Conservation (phyloP, 331 rosid species). For the Cydonia oblonga region DNA sequence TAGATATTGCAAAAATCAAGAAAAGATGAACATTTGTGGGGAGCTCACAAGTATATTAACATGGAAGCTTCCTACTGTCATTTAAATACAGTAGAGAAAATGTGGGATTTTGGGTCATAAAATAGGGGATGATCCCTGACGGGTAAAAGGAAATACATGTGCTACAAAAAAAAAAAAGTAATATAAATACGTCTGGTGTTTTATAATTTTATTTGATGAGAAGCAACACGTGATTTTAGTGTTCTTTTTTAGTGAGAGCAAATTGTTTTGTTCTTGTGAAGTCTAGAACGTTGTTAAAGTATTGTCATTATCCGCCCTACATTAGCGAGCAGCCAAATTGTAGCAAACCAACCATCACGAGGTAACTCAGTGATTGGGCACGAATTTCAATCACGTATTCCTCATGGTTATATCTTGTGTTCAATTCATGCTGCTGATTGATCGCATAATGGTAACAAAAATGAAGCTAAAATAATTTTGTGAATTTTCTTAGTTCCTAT, state of each 20-base stretch:
- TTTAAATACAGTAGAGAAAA: not conserved
- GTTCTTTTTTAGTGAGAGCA: not conserved
- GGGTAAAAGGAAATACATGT: not conserved
- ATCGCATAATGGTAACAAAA: fast-evolving
- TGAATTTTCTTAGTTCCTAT: too few relatives aligned
- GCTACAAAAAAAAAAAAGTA: not conserved
- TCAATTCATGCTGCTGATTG: fast-evolving
- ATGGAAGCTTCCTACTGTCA: not conserved
- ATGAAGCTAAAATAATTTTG: fast-evolving
- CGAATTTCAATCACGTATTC: too few relatives aligned
- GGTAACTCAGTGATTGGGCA: too few relatives aligned
- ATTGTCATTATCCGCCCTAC: too few relatives aligned
- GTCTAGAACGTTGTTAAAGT: too few relatives aligned
- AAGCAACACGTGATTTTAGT: not conserved
- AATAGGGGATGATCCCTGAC: not conserved
- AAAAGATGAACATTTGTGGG: too few relatives aligned
- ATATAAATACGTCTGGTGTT: not conserved
- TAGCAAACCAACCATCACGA: too few relatives aligned
- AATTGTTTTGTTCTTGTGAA: too few relatives aligned
- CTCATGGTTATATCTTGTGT: fast-evolving
- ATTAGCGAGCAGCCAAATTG: too few relatives aligned
- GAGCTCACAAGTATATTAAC: not conserved
- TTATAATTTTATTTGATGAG: not conserved
- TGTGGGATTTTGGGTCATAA: not conserved
- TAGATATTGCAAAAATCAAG: too few relatives aligned